A percentile compares a stretch with the other conserved stretches of the same genome.
Conservation (phyloP, 2,329 filamentous ascomycete species). For the Penicillium palitans region DNA sequence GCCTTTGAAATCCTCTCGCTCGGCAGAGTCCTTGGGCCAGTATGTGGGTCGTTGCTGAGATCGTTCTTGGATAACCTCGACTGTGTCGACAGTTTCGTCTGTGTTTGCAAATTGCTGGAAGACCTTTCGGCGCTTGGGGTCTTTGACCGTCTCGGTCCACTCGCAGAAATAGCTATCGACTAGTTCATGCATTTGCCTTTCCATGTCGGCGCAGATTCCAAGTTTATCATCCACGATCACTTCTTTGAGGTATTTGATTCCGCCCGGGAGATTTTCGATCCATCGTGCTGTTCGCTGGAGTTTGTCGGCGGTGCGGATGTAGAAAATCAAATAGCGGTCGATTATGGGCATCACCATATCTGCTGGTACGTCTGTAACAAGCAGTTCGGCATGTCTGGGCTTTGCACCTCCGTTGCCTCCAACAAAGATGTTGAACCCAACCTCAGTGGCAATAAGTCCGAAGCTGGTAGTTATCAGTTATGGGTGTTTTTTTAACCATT, state of each 20-base stretch:
- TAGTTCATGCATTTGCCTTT: slow-evolving; percentile 83
- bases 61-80: slow-evolving; percentile 72
- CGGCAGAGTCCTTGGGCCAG: slow-evolving; percentile 70
- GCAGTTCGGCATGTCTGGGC: slow-evolving; percentile 75
- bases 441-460: slow-evolving; percentile 86
- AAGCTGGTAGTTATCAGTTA: slow-evolving; percentile 56
- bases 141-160: slow-evolving; percentile 79
- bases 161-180: slow-evolving; percentile 86
- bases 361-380: slow-evolving; percentile 82
- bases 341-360: slow-evolving; percentile 80
- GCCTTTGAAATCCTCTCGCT: slow-evolving; percentile 68
- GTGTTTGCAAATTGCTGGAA: slow-evolving; percentile 89
- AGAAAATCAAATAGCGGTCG: slow-evolving; percentile 89
- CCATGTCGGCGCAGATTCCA: slow-evolving; percentile 78
- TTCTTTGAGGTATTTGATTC: slow-evolving; percentile 77
- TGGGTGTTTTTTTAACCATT: too few species aligned
- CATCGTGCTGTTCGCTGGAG: slow-evolving; percentile 85
- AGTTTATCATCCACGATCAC: slow-evolving; percentile 84
- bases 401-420: slow-evolving; percentile 87
- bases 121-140: slow-evolving; percentile 64
- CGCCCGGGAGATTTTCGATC: slow-evolving; percentile 81
- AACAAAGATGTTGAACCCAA: slow-evolving; percentile 91
- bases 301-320: slow-evolving; percentile 88
- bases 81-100: slow-evolving; percentile 63
- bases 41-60: slow-evolving; percentile 71